phyloP scores from a whole-genome alignment of 768 basidiomycete genomes.

The Auricularia sp. region DNA sequence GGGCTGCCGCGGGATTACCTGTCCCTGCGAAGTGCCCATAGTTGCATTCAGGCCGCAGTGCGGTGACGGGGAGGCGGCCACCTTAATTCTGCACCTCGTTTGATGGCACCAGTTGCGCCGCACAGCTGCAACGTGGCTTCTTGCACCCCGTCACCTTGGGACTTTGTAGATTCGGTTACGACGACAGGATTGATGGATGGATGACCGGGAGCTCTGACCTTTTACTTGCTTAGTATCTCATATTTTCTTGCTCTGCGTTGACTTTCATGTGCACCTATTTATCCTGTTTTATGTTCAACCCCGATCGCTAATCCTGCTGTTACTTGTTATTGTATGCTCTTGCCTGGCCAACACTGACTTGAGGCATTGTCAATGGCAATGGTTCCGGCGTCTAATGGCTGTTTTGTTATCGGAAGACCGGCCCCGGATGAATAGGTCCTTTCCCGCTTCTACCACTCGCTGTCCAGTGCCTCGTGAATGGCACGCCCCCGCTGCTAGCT shows the following conservation, averaged over 20 bases:
- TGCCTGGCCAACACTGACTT: too few species aligned
- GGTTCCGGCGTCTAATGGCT: background rate
- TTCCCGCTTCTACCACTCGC: background rate
- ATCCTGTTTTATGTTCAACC: background rate
- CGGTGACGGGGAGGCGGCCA: too few species aligned
- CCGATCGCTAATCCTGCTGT: too few species aligned
- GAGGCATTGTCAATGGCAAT: too few species aligned
- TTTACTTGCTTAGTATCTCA: background rate
- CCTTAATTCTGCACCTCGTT: too few species aligned
- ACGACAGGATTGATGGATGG: background rate
- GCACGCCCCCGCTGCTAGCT: background rate
- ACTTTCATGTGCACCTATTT: background rate
- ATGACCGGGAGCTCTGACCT: background rate
- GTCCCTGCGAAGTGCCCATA: constrained; percentile 32
- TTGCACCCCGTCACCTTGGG: too few species aligned
- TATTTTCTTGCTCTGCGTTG: background rate
- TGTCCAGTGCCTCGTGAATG: background rate
- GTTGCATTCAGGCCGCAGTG: background rate
- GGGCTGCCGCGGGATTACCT: constrained; percentile 45
- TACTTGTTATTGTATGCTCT: too few species aligned
- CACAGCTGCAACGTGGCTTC: too few species aligned
- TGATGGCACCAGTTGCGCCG: too few species aligned
- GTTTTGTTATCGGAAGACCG: background rate
- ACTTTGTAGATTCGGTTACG: background rate
- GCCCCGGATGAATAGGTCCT: background rate